phyloP scores from a whole-genome alignment of 306 rosid genomes.

The Ochetophila trinervis region DNA sequence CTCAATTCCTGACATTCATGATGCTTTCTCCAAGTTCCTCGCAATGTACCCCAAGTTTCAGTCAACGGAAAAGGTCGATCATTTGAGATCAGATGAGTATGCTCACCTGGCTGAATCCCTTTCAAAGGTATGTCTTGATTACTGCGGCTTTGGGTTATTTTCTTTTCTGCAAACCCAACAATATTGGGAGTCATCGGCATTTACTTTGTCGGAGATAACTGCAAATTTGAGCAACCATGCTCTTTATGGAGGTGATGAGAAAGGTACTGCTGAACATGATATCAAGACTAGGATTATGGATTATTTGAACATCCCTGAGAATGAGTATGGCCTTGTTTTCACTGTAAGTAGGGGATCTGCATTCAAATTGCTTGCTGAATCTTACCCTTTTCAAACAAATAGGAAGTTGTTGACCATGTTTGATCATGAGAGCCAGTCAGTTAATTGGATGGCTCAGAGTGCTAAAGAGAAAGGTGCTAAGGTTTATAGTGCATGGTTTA shows the following conservation, averaged over 20 bases:
- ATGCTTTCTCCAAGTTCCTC: slow-evolving; percentile 81
- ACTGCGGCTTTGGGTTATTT: slow-evolving; percentile 92
- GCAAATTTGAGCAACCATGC: slow-evolving; percentile 96
- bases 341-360: slow-evolving; percentile 98
- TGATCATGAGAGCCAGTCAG: slow-evolving; percentile 98
- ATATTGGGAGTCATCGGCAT: slow-evolving; percentile 86
- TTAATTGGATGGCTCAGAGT: slow-evolving; percentile 94
- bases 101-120: slow-evolving; percentile 55
- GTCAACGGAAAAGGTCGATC: slow-evolving; percentile 79
- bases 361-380: slow-evolving; percentile 83
- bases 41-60: slow-evolving; percentile 89
- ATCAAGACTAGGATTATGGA: slow-evolving; percentile 83
- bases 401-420: slow-evolving; percentile 95
- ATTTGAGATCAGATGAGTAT: slow-evolving; percentile 81
- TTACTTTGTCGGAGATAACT: slow-evolving; percentile 88
- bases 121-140: slow-evolving; percentile 96
- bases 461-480: slow-evolving; percentile 95
- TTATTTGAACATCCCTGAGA: slow-evolving; percentile 86
- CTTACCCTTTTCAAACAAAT: slow-evolving; percentile 89
- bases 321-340: slow-evolving; percentile 93
- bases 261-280: slow-evolving; percentile 82
- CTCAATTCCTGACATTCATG: slow-evolving; percentile 60
- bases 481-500: slow-evolving; percentile 85
- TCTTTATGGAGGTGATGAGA: slow-evolving; percentile 86
- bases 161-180: slow-evolving; percentile 78